Conservation (phyloP, 1,139 yeast species). For the Diutina ranongensis region DNA sequence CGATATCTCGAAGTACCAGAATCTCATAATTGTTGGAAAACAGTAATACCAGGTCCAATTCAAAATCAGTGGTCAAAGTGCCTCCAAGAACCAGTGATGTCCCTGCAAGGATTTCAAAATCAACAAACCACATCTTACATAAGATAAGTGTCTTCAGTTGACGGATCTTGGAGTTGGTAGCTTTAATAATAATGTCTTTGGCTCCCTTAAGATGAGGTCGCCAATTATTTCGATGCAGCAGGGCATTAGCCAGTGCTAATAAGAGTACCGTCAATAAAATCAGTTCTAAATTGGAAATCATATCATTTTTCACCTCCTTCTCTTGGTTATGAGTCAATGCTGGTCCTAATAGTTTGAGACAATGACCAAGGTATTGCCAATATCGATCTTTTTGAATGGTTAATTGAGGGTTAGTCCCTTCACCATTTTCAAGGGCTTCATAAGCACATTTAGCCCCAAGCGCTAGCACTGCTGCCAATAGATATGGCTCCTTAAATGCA, state of each 20-base stretch:
- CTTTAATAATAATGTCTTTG: slow-evolving; percentile 50
- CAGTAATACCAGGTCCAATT: slow-evolving; percentile 38
- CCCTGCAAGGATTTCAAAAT: slow-evolving; percentile 62
- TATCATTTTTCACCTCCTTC: slow-evolving; percentile 11
- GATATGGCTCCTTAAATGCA: slow-evolving; percentile 48
- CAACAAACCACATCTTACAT: slow-evolving; percentile 59
- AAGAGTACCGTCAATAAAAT: slow-evolving; percentile 56
- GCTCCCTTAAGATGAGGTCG: slow-evolving; percentile 70
- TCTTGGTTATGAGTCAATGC: slow-evolving; percentile 15
- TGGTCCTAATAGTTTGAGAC: slow-evolving; percentile 44
- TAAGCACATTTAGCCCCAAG: slow-evolving; percentile 46
- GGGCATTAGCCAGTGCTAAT: slow-evolving; percentile 60
- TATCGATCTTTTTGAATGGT: slow-evolving; percentile 29
- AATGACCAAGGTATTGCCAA: slow-evolving; percentile 49
- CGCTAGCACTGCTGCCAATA: slow-evolving; percentile 59
- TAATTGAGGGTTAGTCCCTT: neutral
- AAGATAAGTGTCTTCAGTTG: slow-evolving; percentile 37
- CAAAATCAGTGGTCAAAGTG: slow-evolving; percentile 39
- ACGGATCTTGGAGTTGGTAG: slow-evolving; percentile 14
- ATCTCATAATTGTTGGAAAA: slow-evolving; percentile 30
- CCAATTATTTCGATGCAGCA: slow-evolving; percentile 57
- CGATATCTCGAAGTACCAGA: slow-evolving; percentile 23
- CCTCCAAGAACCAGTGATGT: slow-evolving; percentile 61
- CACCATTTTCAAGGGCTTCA: neutral
- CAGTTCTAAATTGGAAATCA: slow-evolving; percentile 50